These are phyloP conservation scores for Fraxinus velutina DNA, from an alignment of 305 asterid genomes.

Conservation along the genomic window DNA sequence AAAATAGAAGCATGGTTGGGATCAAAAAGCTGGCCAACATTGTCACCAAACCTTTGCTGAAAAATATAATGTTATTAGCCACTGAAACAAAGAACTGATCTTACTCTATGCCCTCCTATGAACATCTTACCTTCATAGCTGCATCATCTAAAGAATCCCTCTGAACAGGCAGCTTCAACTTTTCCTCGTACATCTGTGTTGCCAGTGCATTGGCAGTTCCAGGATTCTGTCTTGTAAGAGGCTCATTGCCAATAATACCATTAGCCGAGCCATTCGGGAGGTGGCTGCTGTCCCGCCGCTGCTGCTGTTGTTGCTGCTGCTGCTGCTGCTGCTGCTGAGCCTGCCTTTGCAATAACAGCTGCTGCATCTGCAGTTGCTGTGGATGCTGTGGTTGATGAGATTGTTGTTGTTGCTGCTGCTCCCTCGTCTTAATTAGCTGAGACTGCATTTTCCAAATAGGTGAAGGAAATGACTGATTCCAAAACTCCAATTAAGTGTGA, in stretches of 20 bases:
- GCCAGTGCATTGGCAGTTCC: slow-evolving; percentile 81
- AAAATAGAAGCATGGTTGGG: slow-evolving; percentile 74
- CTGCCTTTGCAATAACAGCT: slow-evolving; percentile 63
- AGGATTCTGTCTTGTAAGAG: slow-evolving; percentile 80
- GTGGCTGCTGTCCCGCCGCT: slow-evolving; percentile 75
- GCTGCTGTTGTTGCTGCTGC: slow-evolving; percentile 59
- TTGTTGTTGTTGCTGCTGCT: slow-evolving; percentile 38
- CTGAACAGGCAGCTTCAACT: slow-evolving; percentile 67
- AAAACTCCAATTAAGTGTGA: not conserved
- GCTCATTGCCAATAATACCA: slow-evolving; percentile 78
- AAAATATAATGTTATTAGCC: slow-evolving; percentile 24
- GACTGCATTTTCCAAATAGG: slow-evolving; percentile 46
- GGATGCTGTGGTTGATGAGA: slow-evolving; percentile 46
- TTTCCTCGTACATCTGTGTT: slow-evolving; percentile 90
- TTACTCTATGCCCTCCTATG: slow-evolving; percentile 2
- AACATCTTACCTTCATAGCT: slow-evolving; percentile 65
- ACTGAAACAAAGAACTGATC: not conserved
- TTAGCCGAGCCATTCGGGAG: slow-evolving; percentile 70
- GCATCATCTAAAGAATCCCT: slow-evolving; percentile 93
- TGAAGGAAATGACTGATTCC: slow-evolving; percentile 9
- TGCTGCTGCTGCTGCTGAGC: slow-evolving; percentile 53
- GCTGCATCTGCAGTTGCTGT: slow-evolving; percentile 67
- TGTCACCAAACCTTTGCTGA: slow-evolving; percentile 94
- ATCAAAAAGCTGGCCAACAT: slow-evolving; percentile 74
- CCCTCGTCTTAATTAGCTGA: slow-evolving; percentile 88